These are phyloP conservation scores for Microthlaspi erraticum DNA, from an alignment of 345 rosid species.

Conservation along the genomic window DNA sequence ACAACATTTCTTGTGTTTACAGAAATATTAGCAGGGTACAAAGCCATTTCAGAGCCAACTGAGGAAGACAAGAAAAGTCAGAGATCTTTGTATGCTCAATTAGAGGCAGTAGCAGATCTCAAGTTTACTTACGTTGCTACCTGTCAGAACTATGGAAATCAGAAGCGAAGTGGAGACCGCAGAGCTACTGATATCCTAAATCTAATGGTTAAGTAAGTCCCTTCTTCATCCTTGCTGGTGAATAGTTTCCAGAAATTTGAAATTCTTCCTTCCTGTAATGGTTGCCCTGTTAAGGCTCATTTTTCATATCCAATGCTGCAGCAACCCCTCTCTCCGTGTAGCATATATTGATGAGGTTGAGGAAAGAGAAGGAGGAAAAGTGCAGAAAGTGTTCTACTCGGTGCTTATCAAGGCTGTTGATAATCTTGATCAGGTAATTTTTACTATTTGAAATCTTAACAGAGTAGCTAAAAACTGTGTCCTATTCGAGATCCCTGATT, in stretches of 20 bases:
- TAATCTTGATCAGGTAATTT: slow-evolving; percentile 87
- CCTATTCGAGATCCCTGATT: neutral
- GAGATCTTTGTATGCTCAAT: slow-evolving; percentile 80
- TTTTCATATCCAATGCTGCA: slow-evolving; percentile 46
- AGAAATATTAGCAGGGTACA: slow-evolving; percentile 96
- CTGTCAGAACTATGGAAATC: slow-evolving; percentile 93
- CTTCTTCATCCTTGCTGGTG: slow-evolving; percentile 21
- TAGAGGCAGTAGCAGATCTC: slow-evolving; percentile 96
- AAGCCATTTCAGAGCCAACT: slow-evolving; percentile 77
- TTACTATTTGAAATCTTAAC: slow-evolving; percentile 20
- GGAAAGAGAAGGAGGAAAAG: slow-evolving; percentile 78
- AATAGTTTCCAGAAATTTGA: slow-evolving; percentile 13
- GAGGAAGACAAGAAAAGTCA: slow-evolving; percentile 93
- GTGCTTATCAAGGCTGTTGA: slow-evolving; percentile 90
- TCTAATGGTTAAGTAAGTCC: slow-evolving; percentile 95
- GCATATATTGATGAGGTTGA: slow-evolving; percentile 98
- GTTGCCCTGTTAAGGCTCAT: slow-evolving; percentile 31
- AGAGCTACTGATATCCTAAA: slow-evolving; percentile 94
- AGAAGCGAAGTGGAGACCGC: slow-evolving; percentile 91
- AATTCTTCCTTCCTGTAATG: slow-evolving; percentile 15
- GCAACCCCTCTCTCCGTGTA: slow-evolving; percentile 93
- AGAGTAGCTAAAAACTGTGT: slow-evolving; percentile 10
- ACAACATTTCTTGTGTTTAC: slow-evolving; percentile 44
- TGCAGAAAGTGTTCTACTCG: slow-evolving; percentile 84
- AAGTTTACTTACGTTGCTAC: slow-evolving; percentile 97